Base-by-base conservation (phyloP, 2,329 filamentous ascomycete genomes). In the Trichoderma sp. region DNA sequence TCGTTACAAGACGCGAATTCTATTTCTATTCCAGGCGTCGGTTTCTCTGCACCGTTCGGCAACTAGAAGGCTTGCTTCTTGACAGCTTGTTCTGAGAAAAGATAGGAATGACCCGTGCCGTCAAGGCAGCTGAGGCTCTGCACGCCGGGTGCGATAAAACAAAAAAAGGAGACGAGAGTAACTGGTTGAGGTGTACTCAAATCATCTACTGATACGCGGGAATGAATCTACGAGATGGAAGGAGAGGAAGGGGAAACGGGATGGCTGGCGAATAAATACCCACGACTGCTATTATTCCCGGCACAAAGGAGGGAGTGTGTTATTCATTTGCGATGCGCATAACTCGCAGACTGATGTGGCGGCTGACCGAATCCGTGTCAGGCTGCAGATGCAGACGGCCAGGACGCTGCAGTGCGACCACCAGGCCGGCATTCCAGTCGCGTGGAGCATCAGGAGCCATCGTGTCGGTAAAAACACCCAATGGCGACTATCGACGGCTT, bases 121-220 rank as follows among this genome's bases (percentile, higher is more conserved):
- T 68, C 67, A 68, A 68, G 67, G 63, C 67, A 68, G 67, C 63
- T 45, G 50, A 66, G 52, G 54, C 17, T 66, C 67, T 67, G 67
- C 67, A 68, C 67, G 34, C 67, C 67, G 54, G 67, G 67, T 68
- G 67, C 67, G 63, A 48, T 22, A 60, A 19, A 32, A 22, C n/a
- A n/a, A 13, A 42, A 64, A 42, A 32, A 54, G 19, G 35, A 32
- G n/a, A 29, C 15, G 17, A 45, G 59, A 25, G 53, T 54, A 34
- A 13, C 17, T 13, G 19, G 27, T 48, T n/a, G 52, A 27, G n/a
- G 35, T 32, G 25, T 10, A 27, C 22, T 58, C n/a, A 66, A 34
- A 58, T 35, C 39, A 54, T 57, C 37, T 32, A 66, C 48, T 39
- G 53, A 27, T 59, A 67, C 64, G 54, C 42, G 35, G 19, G 29